These are phyloP conservation scores for Aspergillus sclerotioniger DNA, from an alignment of 495 filamentous ascomycete species.

Conservation along the genomic window DNA sequence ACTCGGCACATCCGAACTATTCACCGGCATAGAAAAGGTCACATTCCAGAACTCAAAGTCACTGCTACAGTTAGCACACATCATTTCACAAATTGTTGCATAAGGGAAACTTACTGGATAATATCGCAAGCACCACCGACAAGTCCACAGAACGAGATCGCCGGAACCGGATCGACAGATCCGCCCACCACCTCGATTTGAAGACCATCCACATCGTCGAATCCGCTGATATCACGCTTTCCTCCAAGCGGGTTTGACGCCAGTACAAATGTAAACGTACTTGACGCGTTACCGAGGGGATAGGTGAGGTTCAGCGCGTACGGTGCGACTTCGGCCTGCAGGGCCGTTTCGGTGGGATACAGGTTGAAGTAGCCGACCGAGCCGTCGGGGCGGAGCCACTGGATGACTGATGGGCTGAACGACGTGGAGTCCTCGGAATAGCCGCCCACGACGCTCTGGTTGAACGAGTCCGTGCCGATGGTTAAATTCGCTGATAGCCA, in stretches of 20 bases:
- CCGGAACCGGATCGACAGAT: neutral
- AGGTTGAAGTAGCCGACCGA: conserved; percentile 26
- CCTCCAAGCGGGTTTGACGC: conserved; percentile 4
- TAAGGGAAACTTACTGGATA: conserved; percentile 10
- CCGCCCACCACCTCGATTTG: conserved; percentile 5
- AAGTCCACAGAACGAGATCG: conserved; percentile 11
- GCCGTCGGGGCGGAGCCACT: conserved; percentile 24
- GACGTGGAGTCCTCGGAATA: conserved; percentile 29
- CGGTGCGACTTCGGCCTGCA: conserved; percentile 31
- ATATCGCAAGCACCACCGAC: conserved; percentile 7
- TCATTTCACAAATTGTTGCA: neutral
- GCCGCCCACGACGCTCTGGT: conserved; percentile 37
- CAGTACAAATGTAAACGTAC: conserved; percentile 8
- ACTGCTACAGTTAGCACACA: neutral
- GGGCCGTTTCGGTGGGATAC: conserved; percentile 29
- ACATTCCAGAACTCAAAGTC: conserved; percentile 16
- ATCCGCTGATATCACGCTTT: conserved; percentile 2
- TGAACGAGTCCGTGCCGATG: conserved; percentile 39
- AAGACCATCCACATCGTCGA: conserved; percentile 10
- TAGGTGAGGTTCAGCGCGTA: conserved; percentile 36
- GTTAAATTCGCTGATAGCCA: conserved; percentile 39
- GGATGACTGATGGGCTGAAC: conserved; percentile 40
- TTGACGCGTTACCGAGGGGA: conserved; percentile 15
- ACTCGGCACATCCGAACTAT: conserved; percentile 1
- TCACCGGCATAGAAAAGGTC: conserved; percentile 11